A percentile compares a stretch with the other conserved stretches of the same genome.
Evolutionary conservation across 306 rosid genomes (phyloP).

Genomic region (Trifolium dubium): DNA sequence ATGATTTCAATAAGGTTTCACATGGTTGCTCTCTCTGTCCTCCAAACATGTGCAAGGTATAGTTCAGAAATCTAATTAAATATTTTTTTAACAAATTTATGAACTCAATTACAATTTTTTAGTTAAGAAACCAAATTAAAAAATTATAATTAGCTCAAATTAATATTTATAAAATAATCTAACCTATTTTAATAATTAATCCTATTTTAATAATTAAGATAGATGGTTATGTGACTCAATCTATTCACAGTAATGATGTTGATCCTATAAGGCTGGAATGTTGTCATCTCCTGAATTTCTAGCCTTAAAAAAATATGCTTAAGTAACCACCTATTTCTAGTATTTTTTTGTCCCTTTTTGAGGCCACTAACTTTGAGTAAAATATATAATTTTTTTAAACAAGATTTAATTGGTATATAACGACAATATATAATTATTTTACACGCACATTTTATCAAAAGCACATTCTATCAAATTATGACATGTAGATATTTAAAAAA

Average conservation of each 20-base stretch:
- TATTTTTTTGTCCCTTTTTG: neutral
- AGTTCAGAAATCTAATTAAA: neutral
- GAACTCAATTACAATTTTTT: neutral
- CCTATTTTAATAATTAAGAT: neutral
- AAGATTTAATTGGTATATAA: too few relatives aligned
- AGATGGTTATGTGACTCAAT: slow-evolving; percentile 22
- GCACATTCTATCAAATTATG: too few relatives aligned
- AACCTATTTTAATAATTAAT: neutral
- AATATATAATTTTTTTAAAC: too few relatives aligned
- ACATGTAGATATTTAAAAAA: too few relatives aligned
- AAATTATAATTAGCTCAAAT: neutral
- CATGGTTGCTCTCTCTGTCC: slow-evolving; percentile 75
- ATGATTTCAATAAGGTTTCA: slow-evolving; percentile 57
- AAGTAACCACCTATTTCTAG: neutral
- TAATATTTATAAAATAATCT: neutral
- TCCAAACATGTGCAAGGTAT: slow-evolving; percentile 93
- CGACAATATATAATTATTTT: too few relatives aligned
- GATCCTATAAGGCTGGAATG: slow-evolving; percentile 13
- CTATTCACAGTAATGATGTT: slow-evolving; percentile 23
- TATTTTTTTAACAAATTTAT: neutral
- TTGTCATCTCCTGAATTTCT: neutral
- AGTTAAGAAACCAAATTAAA: neutral
- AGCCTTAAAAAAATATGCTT: neutral
- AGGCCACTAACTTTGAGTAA: neutral
- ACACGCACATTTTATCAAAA: too few relatives aligned